Conservation (phyloP, 371 early-diverging fungal species). For the Mucor lusitanicus region DNA sequence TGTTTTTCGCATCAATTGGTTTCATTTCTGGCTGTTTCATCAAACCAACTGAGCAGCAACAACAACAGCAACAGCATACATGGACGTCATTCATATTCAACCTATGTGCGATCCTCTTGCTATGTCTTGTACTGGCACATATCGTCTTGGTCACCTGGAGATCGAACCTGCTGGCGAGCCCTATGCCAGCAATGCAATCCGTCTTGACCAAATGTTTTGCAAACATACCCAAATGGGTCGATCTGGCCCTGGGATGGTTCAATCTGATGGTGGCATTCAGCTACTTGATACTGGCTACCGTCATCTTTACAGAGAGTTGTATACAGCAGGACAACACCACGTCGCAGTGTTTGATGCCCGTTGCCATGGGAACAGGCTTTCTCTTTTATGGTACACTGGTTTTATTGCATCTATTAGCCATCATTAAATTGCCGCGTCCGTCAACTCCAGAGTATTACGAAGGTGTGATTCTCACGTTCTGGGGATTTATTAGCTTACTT, state of each 20-base stretch:
- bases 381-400: slow-evolving; percentile 36
- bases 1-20: slow-evolving; percentile 30
- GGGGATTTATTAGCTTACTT: slow-evolving; percentile 34
- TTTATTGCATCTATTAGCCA: slow-evolving; percentile 38
- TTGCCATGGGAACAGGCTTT: slow-evolving; percentile 47
- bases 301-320: slow-evolving; percentile 36
- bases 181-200: slow-evolving; percentile 1
- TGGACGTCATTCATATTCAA: slow-evolving; percentile 11
- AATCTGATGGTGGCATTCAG: slow-evolving; percentile 23
- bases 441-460: slow-evolving; percentile 52
- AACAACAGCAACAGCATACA: neutral
- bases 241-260: slow-evolving; percentile 37
- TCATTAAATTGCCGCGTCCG: slow-evolving; percentile 37
- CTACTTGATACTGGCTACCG: slow-evolving; percentile 29
- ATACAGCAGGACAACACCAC: neutral
- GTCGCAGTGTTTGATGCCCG: slow-evolving; percentile 34
- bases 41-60: slow-evolving; percentile 5
- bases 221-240: slow-evolving; percentile 23
- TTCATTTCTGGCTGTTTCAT: slow-evolving; percentile 34
- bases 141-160: slow-evolving; percentile 5
- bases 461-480: slow-evolving; percentile 36
- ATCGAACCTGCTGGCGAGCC: neutral
- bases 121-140: slow-evolving; percentile 16
- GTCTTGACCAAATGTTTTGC: neutral
- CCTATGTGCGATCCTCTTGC: slow-evolving; percentile 4